These are phyloP conservation scores for Isabelozyma pseudorhagii DNA, from an alignment of 805 yeast genomes.

Conservation along the genomic window DNA sequence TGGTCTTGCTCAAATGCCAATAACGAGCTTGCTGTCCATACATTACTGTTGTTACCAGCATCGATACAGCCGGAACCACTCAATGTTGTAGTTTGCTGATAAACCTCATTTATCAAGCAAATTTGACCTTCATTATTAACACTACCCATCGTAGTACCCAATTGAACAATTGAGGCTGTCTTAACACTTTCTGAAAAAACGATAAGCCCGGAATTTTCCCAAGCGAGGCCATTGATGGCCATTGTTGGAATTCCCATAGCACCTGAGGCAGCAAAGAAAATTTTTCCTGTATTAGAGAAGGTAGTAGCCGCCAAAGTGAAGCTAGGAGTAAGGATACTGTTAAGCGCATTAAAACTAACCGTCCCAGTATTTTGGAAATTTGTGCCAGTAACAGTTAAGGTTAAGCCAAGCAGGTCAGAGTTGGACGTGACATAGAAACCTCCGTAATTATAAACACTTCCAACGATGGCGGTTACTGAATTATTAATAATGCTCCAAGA, in stretches of 20 bases:
- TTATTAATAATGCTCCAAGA: slow-evolving; percentile 14
- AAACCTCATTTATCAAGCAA: slow-evolving; percentile 20
- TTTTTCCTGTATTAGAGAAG: slow-evolving; percentile 13
- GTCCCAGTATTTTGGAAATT: slow-evolving; percentile 1
- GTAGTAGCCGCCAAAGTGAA: slow-evolving; percentile 5
- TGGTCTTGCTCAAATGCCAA: slow-evolving; percentile 8
- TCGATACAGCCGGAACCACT: slow-evolving; percentile 25
- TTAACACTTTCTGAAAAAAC: slow-evolving; percentile 1
- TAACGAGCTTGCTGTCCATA: slow-evolving; percentile 4
- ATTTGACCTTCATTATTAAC: slow-evolving; percentile 20
- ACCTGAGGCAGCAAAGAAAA: slow-evolving; percentile 13
- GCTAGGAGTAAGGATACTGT: slow-evolving; percentile 10
- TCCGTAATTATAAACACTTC: slow-evolving; percentile 10
- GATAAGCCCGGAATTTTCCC: slow-evolving; percentile 11
- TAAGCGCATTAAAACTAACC: slow-evolving; percentile 13
- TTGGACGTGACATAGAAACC: slow-evolving; percentile 13
- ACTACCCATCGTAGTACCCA: slow-evolving; percentile 5
- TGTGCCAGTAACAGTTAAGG: slow-evolving; percentile 3
- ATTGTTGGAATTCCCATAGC: slow-evolving; percentile 13
- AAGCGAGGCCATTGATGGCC: slow-evolving; percentile 6
- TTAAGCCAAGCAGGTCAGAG: slow-evolving; percentile 3
- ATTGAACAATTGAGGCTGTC: not conserved
- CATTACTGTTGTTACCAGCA: slow-evolving; percentile 9
- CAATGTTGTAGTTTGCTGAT: slow-evolving; percentile 17
- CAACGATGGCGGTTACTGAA: slow-evolving; percentile 6